These are phyloP conservation scores for Ustulina deusta DNA, from an alignment of 2,329 filamentous ascomycete genomes.

Conservation along the genomic window DNA sequence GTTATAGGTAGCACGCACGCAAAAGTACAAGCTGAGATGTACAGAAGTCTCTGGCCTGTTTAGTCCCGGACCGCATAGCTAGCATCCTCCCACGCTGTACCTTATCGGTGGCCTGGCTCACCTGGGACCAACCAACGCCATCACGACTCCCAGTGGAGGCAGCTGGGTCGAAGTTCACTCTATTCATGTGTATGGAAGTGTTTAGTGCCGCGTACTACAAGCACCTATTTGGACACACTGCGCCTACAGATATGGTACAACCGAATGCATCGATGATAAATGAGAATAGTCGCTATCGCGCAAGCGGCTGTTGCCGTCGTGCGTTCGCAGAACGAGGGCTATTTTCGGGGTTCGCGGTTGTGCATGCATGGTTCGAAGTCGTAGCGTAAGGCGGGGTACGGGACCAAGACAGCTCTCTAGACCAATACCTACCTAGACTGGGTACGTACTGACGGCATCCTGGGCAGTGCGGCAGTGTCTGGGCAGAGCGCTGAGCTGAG, in stretches of 20 bases:
- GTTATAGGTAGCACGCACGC: slow-evolving; percentile 3
- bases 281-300: not conserved
- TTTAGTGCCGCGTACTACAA: not conserved
- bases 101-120: not conserved
- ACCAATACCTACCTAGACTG: no score
- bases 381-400: slow-evolving; percentile 10
- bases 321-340: slow-evolving; percentile 8
- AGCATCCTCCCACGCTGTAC: no score
- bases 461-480: no score
- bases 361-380: slow-evolving; percentile 11
- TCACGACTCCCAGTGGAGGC: not conserved
- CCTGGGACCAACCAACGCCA: not conserved
- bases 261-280: not conserved
- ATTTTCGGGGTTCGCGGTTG: slow-evolving; percentile 21
- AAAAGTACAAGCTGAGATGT: slow-evolving; percentile 23
- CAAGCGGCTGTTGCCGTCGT: slow-evolving; percentile 8
- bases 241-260: not conserved
- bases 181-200: not conserved
- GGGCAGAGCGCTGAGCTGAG: no score
- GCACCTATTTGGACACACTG: not conserved
- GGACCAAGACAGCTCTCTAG: not conserved
- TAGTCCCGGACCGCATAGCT: not conserved
- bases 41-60: slow-evolving; percentile 2
- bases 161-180: not conserved
- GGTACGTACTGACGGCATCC: no score